Percentiles rank a stretch among this genome's conserved stretches.
Evolutionary conservation across 768 basidiomycete genomes (phyloP).

Genomic region (Hydnum rufescens): DNA sequence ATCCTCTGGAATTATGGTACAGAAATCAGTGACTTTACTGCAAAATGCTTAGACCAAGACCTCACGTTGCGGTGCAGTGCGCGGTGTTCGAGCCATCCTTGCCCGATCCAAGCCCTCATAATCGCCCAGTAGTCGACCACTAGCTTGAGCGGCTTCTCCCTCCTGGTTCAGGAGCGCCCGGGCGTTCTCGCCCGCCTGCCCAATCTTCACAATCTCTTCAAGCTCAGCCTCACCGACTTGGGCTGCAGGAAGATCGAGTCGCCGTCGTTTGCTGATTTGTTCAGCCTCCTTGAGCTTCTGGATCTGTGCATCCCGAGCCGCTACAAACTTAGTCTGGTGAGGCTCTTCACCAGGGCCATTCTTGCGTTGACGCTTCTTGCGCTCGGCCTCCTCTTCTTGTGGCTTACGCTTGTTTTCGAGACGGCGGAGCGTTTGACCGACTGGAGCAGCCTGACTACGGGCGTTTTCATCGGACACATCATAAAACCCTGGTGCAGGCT

Average conservation of each 20-base stretch:
- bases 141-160: constrained; percentile 49
- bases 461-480: constrained; percentile 90
- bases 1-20: constrained; percentile 42
- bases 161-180: constrained; percentile 67
- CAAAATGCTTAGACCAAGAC: constrained; percentile 11
- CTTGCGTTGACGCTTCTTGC: constrained; percentile 72
- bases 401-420: constrained; percentile 90
- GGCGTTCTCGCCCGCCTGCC: constrained; percentile 75
- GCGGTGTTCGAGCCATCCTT: constrained; percentile 80
- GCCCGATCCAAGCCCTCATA: constrained; percentile 82
- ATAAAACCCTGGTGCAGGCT: constrained; percentile 87
- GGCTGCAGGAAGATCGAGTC: constrained; percentile 64
- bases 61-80: constrained; percentile 86
- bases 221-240: constrained; percentile 90
- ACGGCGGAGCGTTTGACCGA: constrained; percentile 79
- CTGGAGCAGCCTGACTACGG: constrained; percentile 65
- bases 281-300: constrained; percentile 96
- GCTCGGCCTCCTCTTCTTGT: constrained; percentile 84
- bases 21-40: constrained; percentile 6
- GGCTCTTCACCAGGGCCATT: constrained; percentile 40
- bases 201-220: constrained; percentile 98
- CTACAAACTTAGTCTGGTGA: constrained; percentile 72
- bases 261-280: constrained; percentile 72
- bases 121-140: constrained; percentile 70
- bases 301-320: constrained; percentile 94